Evolutionary conservation across 148 eudicot species (phyloP).

Genomic region (Vaccinium myrtillus): DNA sequence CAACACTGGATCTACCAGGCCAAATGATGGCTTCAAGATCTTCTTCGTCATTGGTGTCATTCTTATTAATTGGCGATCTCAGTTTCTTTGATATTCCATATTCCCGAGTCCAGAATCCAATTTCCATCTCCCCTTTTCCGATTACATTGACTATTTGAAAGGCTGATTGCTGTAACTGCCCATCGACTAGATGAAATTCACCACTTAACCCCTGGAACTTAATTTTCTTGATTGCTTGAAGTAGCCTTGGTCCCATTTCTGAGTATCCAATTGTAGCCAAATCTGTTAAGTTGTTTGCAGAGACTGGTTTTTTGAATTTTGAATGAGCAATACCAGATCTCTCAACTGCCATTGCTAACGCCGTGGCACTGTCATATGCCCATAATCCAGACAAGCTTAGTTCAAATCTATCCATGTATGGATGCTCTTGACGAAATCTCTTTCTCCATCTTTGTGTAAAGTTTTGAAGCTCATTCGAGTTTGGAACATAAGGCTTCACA

Average conservation of each 20-base stretch:
- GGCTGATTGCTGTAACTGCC: slow-evolving; percentile 27
- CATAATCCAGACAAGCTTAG: slow-evolving; percentile 42
- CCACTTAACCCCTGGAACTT: slow-evolving; percentile 59
- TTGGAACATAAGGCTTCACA: slow-evolving; percentile 41
- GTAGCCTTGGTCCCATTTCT: slow-evolving; percentile 40
- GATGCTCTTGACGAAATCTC: slow-evolving; percentile 38
- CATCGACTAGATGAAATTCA: slow-evolving; percentile 36
- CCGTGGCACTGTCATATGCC: slow-evolving; percentile 59
- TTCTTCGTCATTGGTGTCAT: slow-evolving; percentile 20
- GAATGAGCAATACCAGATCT: slow-evolving; percentile 20
- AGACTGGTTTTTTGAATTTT: slow-evolving; percentile 22
- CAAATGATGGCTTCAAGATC: slow-evolving; percentile 47
- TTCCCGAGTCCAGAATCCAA: slow-evolving; percentile 58
- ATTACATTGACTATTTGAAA: too few species aligned
- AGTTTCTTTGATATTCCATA: slow-evolving; percentile 34
- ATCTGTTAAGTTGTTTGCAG: slow-evolving; percentile 25
- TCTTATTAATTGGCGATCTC: neutral
- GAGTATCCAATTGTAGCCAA: slow-evolving; percentile 45
- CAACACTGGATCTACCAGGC: slow-evolving; percentile 47
- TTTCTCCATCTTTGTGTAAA: slow-evolving; percentile 46
- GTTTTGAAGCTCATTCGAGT: slow-evolving; percentile 13
- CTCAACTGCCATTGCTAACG: slow-evolving; percentile 58
- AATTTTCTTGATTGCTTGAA: slow-evolving; percentile 25
- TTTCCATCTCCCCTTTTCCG: slow-evolving; percentile 32
- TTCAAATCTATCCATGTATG: slow-evolving; percentile 24